Percentiles rank a stretch among this genome's conserved stretches.
Conservation (phyloP, 2,329 filamentous ascomycete genomes). For the Microsporum audouinii region DNA sequence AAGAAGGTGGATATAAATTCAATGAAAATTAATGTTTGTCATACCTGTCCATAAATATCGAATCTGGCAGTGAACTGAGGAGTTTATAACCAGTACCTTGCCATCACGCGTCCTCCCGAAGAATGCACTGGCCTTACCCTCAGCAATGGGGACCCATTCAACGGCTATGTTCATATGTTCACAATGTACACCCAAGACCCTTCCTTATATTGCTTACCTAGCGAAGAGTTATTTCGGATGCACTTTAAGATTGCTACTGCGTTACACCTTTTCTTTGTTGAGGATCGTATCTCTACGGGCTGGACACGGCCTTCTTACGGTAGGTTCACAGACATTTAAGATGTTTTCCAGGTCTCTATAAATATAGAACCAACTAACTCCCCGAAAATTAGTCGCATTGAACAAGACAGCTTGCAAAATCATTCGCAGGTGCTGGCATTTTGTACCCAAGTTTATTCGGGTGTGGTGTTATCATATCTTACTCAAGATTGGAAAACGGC, state of each 20-base stretch:
- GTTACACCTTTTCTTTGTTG: slow-evolving; percentile 12
- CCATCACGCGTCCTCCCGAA: neutral
- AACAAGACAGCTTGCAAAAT: neutral
- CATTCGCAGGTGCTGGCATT: slow-evolving; percentile 3
- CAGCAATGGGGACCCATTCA: neutral
- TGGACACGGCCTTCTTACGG: slow-evolving; percentile 8
- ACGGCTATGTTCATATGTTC: neutral
- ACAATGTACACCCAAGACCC: slow-evolving; percentile 6
- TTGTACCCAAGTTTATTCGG: slow-evolving; percentile 5
- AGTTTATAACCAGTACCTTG: neutral
- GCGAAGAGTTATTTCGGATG: slow-evolving; percentile 8
- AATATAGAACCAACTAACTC: too few species aligned
- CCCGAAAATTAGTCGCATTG: neutral
- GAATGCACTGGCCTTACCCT: neutral
- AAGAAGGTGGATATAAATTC: neutral
- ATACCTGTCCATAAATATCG: neutral
- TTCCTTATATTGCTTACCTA: slow-evolving; percentile 6
- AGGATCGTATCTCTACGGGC: slow-evolving; percentile 9
- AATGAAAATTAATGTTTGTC: neutral
- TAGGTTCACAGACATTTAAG: neutral
- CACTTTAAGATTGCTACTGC: slow-evolving; percentile 11
- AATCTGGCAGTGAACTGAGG: neutral
- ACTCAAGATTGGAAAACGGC: neutral
- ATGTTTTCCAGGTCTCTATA: too few species aligned
- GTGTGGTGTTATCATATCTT: neutral